Conservation (phyloP, 306 rosid genomes). For the Quercus agrifolia region DNA sequence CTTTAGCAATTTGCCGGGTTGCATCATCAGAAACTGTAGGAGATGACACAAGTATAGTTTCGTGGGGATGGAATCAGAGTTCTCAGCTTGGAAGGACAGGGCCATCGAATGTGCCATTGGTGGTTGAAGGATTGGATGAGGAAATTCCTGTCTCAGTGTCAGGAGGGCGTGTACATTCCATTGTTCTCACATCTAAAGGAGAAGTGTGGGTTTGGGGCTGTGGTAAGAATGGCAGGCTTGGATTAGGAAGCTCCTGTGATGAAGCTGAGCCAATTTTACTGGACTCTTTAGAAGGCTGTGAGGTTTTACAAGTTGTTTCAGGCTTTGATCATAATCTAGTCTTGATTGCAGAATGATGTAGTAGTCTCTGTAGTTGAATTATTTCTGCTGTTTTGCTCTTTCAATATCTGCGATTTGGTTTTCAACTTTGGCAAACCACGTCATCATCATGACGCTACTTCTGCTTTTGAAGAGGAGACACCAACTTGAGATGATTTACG, state of each 20-base stretch:
- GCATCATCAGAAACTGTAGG: conserved; percentile 31
- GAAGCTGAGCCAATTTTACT: conserved; percentile 67
- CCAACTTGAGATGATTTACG: not conserved
- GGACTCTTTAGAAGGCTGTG: conserved; percentile 56
- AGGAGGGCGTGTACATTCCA: conserved; percentile 89
- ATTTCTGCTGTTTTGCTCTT: not conserved
- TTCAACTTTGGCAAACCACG: not conserved
- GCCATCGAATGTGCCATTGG: conserved; percentile 42
- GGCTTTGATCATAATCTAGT: conserved; percentile 89
- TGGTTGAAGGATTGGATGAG: conserved; percentile 53
- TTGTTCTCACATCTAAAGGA: conserved; percentile 60
- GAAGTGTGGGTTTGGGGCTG: conserved; percentile 93
- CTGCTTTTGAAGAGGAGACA: not conserved
- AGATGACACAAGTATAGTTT: conserved; percentile 41
- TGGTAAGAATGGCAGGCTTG: conserved; percentile 87
- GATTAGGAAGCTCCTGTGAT: conserved; percentile 67
- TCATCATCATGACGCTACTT: not conserved
- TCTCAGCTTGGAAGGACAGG: conserved; percentile 86
- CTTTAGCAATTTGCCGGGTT: conserved; percentile 69
- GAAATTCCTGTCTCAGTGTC: conserved; percentile 61
- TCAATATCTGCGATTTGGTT: not conserved
- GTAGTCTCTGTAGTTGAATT: not conserved
- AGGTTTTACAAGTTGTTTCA: conserved; percentile 71
- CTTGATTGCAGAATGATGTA: conserved; percentile 55
- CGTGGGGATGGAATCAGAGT: conserved; percentile 93